These are phyloP conservation scores for Cyclotella sp. DNA, from an alignment of 108 stramenopile species.

Conservation along the genomic window DNA sequence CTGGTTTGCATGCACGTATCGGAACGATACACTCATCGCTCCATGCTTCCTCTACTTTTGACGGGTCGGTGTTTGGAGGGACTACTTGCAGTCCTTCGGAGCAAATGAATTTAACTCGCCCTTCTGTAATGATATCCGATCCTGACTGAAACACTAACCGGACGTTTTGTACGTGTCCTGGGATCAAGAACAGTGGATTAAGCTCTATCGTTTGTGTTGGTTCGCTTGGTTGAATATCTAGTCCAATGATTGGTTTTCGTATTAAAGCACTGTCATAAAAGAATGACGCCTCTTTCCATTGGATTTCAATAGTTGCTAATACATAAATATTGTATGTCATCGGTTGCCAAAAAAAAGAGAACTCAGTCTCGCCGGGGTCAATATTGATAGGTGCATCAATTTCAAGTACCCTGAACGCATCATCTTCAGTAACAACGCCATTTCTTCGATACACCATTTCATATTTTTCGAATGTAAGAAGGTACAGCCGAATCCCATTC, in stretches of 20 bases:
- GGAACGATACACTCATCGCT: slow-evolving; percentile 52
- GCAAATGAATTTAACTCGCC: slow-evolving; percentile 59
- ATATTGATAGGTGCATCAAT: slow-evolving; percentile 50
- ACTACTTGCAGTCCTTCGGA: slow-evolving; percentile 66
- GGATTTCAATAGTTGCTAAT: slow-evolving; percentile 66
- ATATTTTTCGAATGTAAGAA: slow-evolving; percentile 61
- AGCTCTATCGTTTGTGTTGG: slow-evolving; percentile 75
- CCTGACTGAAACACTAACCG: slow-evolving; percentile 66
- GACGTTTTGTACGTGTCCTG: slow-evolving; percentile 80
- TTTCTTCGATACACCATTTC: slow-evolving; percentile 49
- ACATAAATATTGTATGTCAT: slow-evolving; percentile 70
- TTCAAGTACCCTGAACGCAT: slow-evolving; percentile 63
- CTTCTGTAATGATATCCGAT: slow-evolving; percentile 68
- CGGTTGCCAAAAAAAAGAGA: slow-evolving; percentile 67
- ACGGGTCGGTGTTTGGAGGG: slow-evolving; percentile 56
- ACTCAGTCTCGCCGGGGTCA: slow-evolving; percentile 64
- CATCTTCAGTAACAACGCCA: slow-evolving; percentile 63
- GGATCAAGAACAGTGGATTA: slow-evolving; percentile 72
- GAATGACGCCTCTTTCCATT: slow-evolving; percentile 82
- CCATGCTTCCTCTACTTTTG: slow-evolving; percentile 59
- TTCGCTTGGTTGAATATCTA: slow-evolving; percentile 80
- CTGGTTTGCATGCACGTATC: slow-evolving; percentile 57
- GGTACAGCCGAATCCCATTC: slow-evolving; percentile 63
- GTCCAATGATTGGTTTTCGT: slow-evolving; percentile 59
- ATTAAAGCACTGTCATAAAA: slow-evolving; percentile 66